Percentiles rank a stretch among this genome's conserved stretches.
These are phyloP conservation scores for Pyrenochaeta sp. DNA, from an alignment of 2,329 filamentous ascomycete species.

Conservation along the genomic window DNA sequence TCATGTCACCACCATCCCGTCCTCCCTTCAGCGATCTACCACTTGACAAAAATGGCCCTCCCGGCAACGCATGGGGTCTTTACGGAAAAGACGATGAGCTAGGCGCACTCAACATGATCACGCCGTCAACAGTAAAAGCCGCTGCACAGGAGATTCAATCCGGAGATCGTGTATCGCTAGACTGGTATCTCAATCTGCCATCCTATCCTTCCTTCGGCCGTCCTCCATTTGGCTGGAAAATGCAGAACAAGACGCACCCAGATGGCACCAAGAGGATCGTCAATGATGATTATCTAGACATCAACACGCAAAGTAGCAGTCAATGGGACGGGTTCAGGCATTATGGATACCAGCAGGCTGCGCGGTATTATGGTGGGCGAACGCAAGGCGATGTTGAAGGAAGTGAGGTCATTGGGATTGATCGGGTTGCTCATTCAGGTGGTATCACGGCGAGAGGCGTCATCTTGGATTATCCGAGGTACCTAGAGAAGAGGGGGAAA, in stretches of 20 bases:
- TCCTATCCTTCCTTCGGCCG: slow-evolving; percentile 49
- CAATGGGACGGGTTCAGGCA: slow-evolving; percentile 54
- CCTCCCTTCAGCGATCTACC: slow-evolving; percentile 59
- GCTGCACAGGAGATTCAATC: slow-evolving; percentile 58
- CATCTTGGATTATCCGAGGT: slow-evolving; percentile 46
- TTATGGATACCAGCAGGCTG: slow-evolving; percentile 53
- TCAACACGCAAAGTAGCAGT: slow-evolving; percentile 51
- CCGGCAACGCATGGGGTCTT: slow-evolving; percentile 65
- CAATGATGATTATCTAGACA: slow-evolving; percentile 49
- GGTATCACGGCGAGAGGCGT: slow-evolving; percentile 43
- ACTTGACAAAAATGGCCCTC: slow-evolving; percentile 59
- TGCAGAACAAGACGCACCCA: slow-evolving; percentile 37
- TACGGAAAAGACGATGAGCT: slow-evolving; percentile 62
- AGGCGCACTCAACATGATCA: slow-evolving; percentile 65
- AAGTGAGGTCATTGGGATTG: slow-evolving; percentile 52
- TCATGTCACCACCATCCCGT: slow-evolving; percentile 30
- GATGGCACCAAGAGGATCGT: slow-evolving; percentile 40
- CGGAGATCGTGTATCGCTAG: slow-evolving; percentile 49
- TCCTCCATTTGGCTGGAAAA: slow-evolving; percentile 38
- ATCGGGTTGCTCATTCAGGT: slow-evolving; percentile 41
- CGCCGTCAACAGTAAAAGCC: slow-evolving; percentile 53
- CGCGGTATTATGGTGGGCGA: slow-evolving; percentile 54
- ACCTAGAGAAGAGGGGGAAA: slow-evolving; percentile 27
- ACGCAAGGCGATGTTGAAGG: slow-evolving; percentile 51
- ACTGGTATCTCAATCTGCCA: slow-evolving; percentile 54